phyloP scores from a whole-genome alignment of 179 eudicot genomes.

The Heliamphora pulchella region DNA sequence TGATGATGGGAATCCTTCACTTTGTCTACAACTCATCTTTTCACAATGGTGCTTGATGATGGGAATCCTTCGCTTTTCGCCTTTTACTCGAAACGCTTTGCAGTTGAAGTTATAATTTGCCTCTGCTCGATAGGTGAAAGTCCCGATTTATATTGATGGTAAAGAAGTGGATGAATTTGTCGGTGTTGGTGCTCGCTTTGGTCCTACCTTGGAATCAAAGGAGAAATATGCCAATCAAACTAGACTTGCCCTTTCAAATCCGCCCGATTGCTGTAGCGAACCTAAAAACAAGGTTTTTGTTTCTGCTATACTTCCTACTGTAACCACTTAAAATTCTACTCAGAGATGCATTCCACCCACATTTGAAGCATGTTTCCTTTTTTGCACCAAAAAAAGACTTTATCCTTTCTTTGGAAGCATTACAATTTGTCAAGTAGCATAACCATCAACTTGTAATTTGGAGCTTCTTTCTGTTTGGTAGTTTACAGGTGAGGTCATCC shows the following conservation, averaged over 20 bases:
- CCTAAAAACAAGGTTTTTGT: constrained; percentile 65
- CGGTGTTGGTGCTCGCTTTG: constrained; percentile 96
- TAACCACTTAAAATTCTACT: not conserved
- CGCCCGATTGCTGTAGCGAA: constrained; percentile 84
- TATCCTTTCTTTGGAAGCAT: constrained; percentile 4
- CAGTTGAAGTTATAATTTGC: constrained; percentile 2
- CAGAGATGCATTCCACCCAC: constrained; percentile 7
- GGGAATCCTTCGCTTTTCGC: not conserved
- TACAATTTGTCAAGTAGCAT: constrained; percentile 4
- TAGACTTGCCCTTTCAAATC: constrained; percentile 70
- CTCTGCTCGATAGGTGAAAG: constrained; percentile 61
- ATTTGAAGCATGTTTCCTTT: constrained; percentile 6
- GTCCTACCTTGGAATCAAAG: constrained; percentile 81
- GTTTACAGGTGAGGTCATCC: constrained; percentile 87
- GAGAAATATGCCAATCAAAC: constrained; percentile 84
- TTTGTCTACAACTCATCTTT: not conserved
- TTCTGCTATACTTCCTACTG: not conserved
- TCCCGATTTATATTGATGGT: constrained; percentile 77
- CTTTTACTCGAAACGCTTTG: not conserved
- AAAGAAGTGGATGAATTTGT: constrained; percentile 60
- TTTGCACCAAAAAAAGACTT: too few species aligned
- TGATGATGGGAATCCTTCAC: not conserved
- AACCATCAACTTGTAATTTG: constrained; percentile 16
- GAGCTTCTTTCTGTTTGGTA: constrained; percentile 27
- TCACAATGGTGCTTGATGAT: not conserved